These are phyloP conservation scores for Metschnikowia corniflorae DNA, from an alignment of 805 yeast genomes.

Conservation along the genomic window DNA sequence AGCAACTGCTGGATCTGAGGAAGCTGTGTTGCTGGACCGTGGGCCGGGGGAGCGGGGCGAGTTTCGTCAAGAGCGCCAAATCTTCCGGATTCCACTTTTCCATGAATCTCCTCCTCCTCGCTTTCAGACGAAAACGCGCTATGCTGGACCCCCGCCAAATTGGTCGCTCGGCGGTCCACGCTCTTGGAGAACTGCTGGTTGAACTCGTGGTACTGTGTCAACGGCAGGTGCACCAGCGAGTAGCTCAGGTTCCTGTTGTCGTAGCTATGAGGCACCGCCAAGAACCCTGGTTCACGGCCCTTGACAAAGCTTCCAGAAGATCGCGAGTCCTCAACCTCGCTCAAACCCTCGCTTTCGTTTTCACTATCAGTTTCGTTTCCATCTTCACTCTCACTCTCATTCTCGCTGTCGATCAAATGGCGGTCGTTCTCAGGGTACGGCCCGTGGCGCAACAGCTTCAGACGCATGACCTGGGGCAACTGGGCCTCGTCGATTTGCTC, in stretches of 20 bases:
- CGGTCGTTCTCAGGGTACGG: constrained; percentile 37
- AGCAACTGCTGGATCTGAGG: constrained; percentile 16
- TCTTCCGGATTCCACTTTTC: constrained; percentile 15
- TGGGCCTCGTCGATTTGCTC: constrained; percentile 35
- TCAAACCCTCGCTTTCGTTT: constrained; percentile 11
- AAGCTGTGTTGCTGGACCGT: constrained; percentile 10
- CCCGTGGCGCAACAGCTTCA: constrained; percentile 26
- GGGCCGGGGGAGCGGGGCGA: constrained; percentile 14
- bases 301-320: constrained; percentile 1
- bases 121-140: constrained; percentile 8
- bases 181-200: constrained; percentile 34
- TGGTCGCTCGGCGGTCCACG: constrained; percentile 15
- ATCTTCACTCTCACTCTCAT: constrained; percentile 29
- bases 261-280: constrained; percentile 24
- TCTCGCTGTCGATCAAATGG: constrained; percentile 27
- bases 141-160: constrained; percentile 3
- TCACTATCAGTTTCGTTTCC: constrained; percentile 23
- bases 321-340: constrained; percentile 3
- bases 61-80: constrained; percentile 16
- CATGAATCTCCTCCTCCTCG: constrained; percentile 12
- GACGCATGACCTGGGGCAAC: constrained; percentile 30
- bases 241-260: constrained; percentile 30
- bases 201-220: constrained; percentile 42
- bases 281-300: constrained; percentile 9
- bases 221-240: constrained; percentile 41